Evolutionary conservation across 2,329 filamentous ascomycete genomes (phyloP).

Genomic region (Aspergillus latus): DNA sequence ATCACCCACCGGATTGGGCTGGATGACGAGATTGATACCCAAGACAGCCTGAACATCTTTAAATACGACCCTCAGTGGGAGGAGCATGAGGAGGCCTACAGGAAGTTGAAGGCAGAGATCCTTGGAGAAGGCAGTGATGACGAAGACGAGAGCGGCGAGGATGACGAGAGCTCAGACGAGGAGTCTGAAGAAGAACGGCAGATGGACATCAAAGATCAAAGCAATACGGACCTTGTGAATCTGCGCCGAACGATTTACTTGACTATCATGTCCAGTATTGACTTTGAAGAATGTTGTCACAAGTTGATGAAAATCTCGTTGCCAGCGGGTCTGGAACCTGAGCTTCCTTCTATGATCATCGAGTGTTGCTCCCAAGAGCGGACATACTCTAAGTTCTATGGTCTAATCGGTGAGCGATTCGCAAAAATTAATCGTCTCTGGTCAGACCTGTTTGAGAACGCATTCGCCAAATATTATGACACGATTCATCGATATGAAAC

Average conservation of each 20-base stretch:
- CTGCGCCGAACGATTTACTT: conserved; percentile 92
- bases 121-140: conserved; percentile 88
- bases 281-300: conserved; percentile 95
- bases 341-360: conserved; percentile 94
- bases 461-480: conserved; percentile 91
- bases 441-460: conserved; percentile 87
- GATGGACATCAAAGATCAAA: conserved; percentile 96
- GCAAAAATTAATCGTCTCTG: conserved; percentile 94
- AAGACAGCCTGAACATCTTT: conserved; percentile 92
- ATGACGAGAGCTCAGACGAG: conserved; percentile 62
- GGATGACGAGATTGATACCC: conserved; percentile 78
- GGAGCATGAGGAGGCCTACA: conserved; percentile 86
- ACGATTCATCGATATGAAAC: conserved; percentile 98
- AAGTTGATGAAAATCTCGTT: conserved; percentile 94
- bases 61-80: conserved; percentile 90
- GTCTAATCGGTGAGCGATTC: conserved; percentile 89
- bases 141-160: conserved; percentile 65
- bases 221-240: conserved; percentile 92
- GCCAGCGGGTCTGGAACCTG: conserved; percentile 79
- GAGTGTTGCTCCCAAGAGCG: conserved; percentile 96
- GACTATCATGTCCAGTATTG: conserved; percentile 94
- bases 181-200: conserved; percentile 77
- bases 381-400: conserved; percentile 97
- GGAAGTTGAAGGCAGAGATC: conserved; percentile 87
- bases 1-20: conserved; percentile 85